Conservation (phyloP, 1,284 basidiomycete genomes). For the Ceratobasidium sp. region DNA sequence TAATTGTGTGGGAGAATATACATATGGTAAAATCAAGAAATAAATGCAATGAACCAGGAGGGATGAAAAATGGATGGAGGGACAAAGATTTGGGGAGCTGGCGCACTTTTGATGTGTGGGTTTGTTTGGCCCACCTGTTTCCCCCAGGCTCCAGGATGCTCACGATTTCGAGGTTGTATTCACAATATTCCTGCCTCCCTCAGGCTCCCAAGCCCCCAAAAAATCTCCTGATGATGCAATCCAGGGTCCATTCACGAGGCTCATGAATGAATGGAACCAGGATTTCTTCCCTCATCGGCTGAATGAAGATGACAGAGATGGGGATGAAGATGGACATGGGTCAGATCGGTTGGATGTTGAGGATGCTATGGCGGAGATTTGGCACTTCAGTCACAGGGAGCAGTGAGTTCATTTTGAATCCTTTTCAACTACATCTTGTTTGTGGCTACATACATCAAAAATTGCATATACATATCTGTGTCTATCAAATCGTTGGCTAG, state of each 20-base stretch:
- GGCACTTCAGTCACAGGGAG: background rate
- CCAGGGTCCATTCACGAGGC: background rate
- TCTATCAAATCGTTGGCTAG: background rate
- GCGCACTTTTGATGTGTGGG: too few relatives aligned
- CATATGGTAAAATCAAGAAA: too few relatives aligned
- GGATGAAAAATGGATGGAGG: too few relatives aligned
- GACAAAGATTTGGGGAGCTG: too few relatives aligned
- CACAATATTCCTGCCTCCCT: too few relatives aligned
- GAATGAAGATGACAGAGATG: too few relatives aligned
- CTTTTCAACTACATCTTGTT: background rate
- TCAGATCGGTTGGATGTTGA: background rate
- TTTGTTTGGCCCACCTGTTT: too few relatives aligned
- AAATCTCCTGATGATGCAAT: background rate
- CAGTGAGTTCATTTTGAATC: background rate
- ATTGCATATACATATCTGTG: background rate
- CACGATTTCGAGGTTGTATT: too few relatives aligned
- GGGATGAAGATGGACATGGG: background rate
- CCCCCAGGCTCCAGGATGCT: too few relatives aligned
- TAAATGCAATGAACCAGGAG: too few relatives aligned
- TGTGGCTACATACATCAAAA: background rate
- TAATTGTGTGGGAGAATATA: too few relatives aligned
- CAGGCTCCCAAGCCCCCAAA: too few relatives aligned
- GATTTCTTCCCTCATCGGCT: background rate
- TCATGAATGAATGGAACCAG: slow-evolving; percentile 3
- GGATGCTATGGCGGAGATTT: background rate